Evolutionary conservation across 805 yeast species (phyloP).

Genomic region (Huiozyma sinensis): DNA sequence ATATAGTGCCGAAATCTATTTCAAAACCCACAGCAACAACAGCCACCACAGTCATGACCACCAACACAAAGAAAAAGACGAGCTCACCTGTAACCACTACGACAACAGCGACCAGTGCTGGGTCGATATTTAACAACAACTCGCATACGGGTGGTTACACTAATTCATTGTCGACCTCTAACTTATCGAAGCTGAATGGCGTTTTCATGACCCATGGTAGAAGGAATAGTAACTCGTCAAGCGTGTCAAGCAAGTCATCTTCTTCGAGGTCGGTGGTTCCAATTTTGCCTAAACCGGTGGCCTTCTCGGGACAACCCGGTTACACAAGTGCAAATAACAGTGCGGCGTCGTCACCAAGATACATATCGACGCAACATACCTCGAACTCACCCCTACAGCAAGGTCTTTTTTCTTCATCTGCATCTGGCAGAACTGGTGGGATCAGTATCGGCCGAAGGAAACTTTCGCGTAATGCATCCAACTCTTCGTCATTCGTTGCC

Average conservation of each 20-base stretch:
- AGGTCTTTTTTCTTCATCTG: constrained; percentile 14
- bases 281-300: constrained; percentile 27
- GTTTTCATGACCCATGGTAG: constrained; percentile 11
- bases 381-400: constrained; percentile 15
- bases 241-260: constrained; percentile 22
- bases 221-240: constrained; percentile 25
- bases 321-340: constrained; percentile 20
- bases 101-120: not conserved
- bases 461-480: constrained; percentile 21
- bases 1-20: constrained; percentile 6
- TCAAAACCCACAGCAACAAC: constrained; percentile 8
- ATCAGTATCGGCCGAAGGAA: constrained; percentile 23
- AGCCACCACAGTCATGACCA: constrained; percentile 2
- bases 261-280: constrained; percentile 27
- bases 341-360: constrained; percentile 24
- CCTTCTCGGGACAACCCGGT: constrained; percentile 1
- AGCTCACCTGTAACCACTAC: constrained; percentile 1
- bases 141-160: not conserved
- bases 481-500: constrained; percentile 24
- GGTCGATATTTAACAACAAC: not conserved
- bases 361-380: constrained; percentile 1
- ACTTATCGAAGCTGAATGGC: not conserved
- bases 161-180: not conserved
- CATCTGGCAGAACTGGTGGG: constrained; percentile 11
- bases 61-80: constrained; percentile 1